phyloP scores from a whole-genome alignment of 2,329 filamentous ascomycete genomes.

The Fusarium paranaense region DNA sequence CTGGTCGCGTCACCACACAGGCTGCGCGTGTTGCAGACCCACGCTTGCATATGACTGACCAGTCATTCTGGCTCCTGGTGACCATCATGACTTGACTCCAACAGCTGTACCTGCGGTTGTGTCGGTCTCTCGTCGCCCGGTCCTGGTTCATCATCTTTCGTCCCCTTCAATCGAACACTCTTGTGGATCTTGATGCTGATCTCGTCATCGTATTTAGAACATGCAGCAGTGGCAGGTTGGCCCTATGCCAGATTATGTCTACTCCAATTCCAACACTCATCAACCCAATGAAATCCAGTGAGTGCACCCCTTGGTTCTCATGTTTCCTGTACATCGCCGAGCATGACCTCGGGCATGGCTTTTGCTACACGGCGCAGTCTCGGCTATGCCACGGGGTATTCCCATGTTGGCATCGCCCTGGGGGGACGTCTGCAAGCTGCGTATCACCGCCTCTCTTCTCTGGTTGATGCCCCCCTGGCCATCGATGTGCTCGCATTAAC shows the following conservation, averaged over 20 bases:
- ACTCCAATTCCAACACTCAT: slow-evolving; percentile 65
- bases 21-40: slow-evolving; percentile 42
- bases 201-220: slow-evolving; percentile 53
- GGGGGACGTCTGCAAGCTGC: background rate
- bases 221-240: slow-evolving; percentile 73
- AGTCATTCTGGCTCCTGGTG: slow-evolving; percentile 18
- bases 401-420: slow-evolving; percentile 14
- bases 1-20: slow-evolving; percentile 43
- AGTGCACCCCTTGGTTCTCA: slow-evolving; percentile 61
- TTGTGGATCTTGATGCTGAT: slow-evolving; percentile 31
- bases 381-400: slow-evolving; percentile 35
- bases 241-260: slow-evolving; percentile 70
- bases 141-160: slow-evolving; percentile 22
- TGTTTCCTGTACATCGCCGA: slow-evolving; percentile 47
- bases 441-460: slow-evolving; percentile 9
- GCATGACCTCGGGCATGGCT: slow-evolving; percentile 24
- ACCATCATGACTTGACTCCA: slow-evolving; percentile 25
- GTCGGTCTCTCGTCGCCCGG: slow-evolving; percentile 19
- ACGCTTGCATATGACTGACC: slow-evolving; percentile 37
- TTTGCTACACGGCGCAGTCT: slow-evolving; percentile 31
- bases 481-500: slow-evolving; percentile 24
- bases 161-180: slow-evolving; percentile 7
- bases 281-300: slow-evolving; percentile 69
- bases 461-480: slow-evolving; percentile 37
- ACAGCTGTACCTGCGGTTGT: slow-evolving; percentile 21